Conservation (phyloP, 306 rosid genomes). For the Spatholobus suberectus region DNA sequence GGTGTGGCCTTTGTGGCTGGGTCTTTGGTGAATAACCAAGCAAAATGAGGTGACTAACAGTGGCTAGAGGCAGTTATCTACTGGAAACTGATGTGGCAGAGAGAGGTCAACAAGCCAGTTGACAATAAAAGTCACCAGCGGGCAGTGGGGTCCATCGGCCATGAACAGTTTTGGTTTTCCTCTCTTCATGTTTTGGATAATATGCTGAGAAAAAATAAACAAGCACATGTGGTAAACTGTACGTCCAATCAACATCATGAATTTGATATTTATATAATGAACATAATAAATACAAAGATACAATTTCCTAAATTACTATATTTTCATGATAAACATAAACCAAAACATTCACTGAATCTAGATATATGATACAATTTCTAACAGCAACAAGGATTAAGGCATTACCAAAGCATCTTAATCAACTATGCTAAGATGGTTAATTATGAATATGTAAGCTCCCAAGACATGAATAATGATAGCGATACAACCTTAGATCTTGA, state of each 20-base stretch:
- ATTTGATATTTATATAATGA: not conserved
- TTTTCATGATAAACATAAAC: not conserved
- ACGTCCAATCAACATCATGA: not conserved
- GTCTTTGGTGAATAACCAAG: not conserved
- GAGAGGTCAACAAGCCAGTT: not conserved
- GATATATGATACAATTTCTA: not conserved
- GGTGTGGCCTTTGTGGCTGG: not conserved
- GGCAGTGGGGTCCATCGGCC: not conserved
- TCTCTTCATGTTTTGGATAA: not conserved
- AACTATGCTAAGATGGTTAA: conserved; percentile 34
- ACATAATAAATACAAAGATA: not conserved
- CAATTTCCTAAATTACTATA: not conserved
- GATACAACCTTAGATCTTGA: conserved; percentile 86
- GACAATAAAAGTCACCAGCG: not conserved
- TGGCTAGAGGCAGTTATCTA: not conserved
- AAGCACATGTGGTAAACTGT: not conserved
- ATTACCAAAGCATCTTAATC: not conserved
- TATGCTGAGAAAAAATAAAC: not conserved
- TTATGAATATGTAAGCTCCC: conserved; percentile 23
- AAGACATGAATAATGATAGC: conserved; percentile 38
- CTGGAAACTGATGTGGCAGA: not conserved
- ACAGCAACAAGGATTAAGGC: not conserved
- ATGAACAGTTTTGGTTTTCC: not conserved
- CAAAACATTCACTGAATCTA: not conserved
- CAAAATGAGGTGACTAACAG: not conserved